phyloP scores from a whole-genome alignment of 1,284 basidiomycete genomes.

The Ganoderma lucidum region DNA sequence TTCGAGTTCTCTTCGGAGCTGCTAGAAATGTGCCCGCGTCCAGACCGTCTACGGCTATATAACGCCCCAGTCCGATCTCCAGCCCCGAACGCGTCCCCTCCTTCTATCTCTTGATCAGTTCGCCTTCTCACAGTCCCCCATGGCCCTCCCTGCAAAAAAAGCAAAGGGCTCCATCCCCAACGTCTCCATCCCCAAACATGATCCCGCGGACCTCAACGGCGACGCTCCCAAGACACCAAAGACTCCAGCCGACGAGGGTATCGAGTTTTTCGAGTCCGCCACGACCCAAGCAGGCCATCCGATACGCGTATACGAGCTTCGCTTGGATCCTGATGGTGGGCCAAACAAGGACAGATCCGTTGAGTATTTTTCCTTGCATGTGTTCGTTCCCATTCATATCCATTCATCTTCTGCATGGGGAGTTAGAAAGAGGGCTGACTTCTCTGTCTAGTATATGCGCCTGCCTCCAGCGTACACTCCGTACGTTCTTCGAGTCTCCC shows the following conservation, averaged over 20 bases:
- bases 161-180: conserved; percentile 31
- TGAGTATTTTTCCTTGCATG: conserved; percentile 44
- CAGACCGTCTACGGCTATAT: conserved; percentile 27
- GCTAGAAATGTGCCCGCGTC: conserved; percentile 20
- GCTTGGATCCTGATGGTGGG: conserved; percentile 88
- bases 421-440: conserved; percentile 12
- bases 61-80: conserved; percentile 20
- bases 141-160: conserved; percentile 34
- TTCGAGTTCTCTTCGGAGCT: conserved; percentile 16
- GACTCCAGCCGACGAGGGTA: conserved; percentile 91
- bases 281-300: conserved; percentile 58
- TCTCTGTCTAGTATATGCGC: conserved; percentile 81
- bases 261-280: conserved; percentile 83
- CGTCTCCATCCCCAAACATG: conserved; percentile 38
- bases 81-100: conserved; percentile 19
- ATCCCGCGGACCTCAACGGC: conserved; percentile 16
- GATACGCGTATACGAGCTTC: conserved; percentile 86
- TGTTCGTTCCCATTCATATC: background rate
- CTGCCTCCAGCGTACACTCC: conserved; percentile 90
- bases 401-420: background rate
- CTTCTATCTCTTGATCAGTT: conserved; percentile 16
- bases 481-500: conserved; percentile 88
- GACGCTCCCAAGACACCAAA: conserved; percentile 63
- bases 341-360: conserved; percentile 87
- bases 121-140: conserved; percentile 12